Conservation (phyloP, 208 protist species). For the Trypanosoma boissoni region DNA sequence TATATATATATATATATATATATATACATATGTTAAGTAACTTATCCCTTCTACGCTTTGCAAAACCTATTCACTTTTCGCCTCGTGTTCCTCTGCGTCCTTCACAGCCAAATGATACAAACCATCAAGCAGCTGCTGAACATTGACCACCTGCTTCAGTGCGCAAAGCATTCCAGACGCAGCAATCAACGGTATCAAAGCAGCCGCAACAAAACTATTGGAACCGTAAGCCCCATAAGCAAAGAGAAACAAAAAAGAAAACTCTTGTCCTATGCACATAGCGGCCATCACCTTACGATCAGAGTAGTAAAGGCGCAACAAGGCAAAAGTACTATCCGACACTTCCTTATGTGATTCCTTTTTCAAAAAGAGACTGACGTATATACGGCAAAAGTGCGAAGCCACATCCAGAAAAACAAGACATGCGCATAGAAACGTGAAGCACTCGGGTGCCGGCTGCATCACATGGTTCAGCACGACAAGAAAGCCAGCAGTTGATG, state of each 20-base stretch:
- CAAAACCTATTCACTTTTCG: no score
- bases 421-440: slow-evolving; percentile 49
- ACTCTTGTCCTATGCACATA: slow-evolving; percentile 92
- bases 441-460: slow-evolving; percentile 56
- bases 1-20: not conserved
- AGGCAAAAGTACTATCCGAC: slow-evolving; percentile 66
- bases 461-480: slow-evolving; percentile 82
- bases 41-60: no score
- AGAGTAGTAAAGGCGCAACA: slow-evolving; percentile 92
- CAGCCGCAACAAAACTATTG: slow-evolving; percentile 16
- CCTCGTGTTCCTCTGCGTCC: slow-evolving; percentile 57
- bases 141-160: slow-evolving; percentile 90
- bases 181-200: slow-evolving; percentile 26
- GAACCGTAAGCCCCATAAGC: slow-evolving; percentile 47
- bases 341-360: slow-evolving; percentile 86
- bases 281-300: slow-evolving; percentile 79
- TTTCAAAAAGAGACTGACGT: slow-evolving; percentile 62
- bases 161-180: slow-evolving; percentile 35
- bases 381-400: slow-evolving; percentile 94
- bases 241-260: slow-evolving; percentile 90
- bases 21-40: no score
- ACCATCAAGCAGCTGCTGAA: slow-evolving; percentile 85
- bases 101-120: slow-evolving; percentile 79
- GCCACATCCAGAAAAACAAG: slow-evolving; percentile 89
- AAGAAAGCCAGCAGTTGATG: slow-evolving; percentile 85